Percentiles rank a stretch among this genome's conserved stretches.
phyloP scores from a whole-genome alignment of 163 green algal genomes.

The Trebouxia gelatinosa region DNA sequence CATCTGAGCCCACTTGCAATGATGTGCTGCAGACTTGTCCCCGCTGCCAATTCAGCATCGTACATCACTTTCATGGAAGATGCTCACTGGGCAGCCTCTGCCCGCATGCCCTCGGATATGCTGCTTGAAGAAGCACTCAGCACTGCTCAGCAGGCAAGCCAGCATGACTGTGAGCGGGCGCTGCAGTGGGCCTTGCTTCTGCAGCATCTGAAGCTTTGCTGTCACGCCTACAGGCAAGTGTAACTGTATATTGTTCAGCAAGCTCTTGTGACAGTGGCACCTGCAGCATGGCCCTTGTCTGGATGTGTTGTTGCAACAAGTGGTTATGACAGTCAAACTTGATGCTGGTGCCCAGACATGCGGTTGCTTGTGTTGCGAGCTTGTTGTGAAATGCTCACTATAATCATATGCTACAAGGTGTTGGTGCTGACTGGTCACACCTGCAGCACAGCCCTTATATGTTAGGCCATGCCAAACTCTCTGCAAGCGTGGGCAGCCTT shows the following conservation, averaged over 20 bases:
- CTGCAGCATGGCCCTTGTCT: not conserved
- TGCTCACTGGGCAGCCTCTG: slow-evolving; percentile 19
- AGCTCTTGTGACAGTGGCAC: not conserved
- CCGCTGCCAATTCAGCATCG: slow-evolving; percentile 11
- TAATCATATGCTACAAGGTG: not conserved
- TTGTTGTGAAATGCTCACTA: not conserved
- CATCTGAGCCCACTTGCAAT: not conserved
- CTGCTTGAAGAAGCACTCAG: slow-evolving; percentile 1
- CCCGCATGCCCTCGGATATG: slow-evolving; percentile 9
- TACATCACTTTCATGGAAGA: slow-evolving; percentile 24
- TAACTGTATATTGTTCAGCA: not conserved
- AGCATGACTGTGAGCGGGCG: not conserved
- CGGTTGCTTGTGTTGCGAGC: too few relatives aligned
- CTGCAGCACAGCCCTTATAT: too few relatives aligned
- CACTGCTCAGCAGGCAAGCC: not conserved
- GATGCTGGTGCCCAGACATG: too few relatives aligned
- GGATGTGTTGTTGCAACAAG: not conserved
- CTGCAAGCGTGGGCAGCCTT: too few relatives aligned
- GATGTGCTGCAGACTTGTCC: slow-evolving; percentile 15
- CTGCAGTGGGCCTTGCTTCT: not conserved
- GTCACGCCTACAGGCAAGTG: slow-evolving; percentile 9
- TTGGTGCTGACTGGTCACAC: too few relatives aligned
- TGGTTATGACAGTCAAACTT: too few relatives aligned
- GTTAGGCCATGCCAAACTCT: too few relatives aligned
- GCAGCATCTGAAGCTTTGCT: not conserved